phyloP scores from a whole-genome alignment of 2,329 filamentous ascomycete species.

The Daldinia sp. region DNA sequence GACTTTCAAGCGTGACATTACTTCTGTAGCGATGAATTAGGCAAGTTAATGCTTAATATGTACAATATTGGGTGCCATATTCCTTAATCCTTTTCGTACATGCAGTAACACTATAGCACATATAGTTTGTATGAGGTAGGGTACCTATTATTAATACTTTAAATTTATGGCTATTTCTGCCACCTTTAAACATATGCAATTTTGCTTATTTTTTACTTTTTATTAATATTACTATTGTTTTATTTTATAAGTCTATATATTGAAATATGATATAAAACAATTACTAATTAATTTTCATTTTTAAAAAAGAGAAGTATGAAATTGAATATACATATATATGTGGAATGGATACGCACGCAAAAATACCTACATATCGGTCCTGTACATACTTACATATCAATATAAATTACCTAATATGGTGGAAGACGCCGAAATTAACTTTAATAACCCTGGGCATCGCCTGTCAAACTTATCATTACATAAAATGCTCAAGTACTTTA shows the following conservation, averaged over 20 bases:
- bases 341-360: neutral
- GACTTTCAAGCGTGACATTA: too few relatives aligned
- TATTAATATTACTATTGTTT: too few relatives aligned
- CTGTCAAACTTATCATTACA: neutral
- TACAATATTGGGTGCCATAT: too few relatives aligned
- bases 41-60: conserved; percentile 9
- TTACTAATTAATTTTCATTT: too few relatives aligned
- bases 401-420: neutral
- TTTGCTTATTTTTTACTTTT: neutral
- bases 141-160: conserved; percentile 9
- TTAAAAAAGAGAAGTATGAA: too few relatives aligned
- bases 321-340: too few relatives aligned
- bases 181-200: conserved; percentile 5
- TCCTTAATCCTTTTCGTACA: too few relatives aligned
- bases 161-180: conserved; percentile 31
- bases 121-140: neutral
- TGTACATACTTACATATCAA: neutral
- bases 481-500: too few relatives aligned
- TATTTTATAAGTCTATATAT: too few relatives aligned
- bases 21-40: conserved; percentile 19
- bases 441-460: neutral
- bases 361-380: neutral
- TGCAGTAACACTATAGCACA: neutral
- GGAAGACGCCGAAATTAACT: neutral
- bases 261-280: too few relatives aligned